These are phyloP conservation scores for Microstegium vimineum DNA, from an alignment of 176 grass and related monocot genomes.

Conservation along the genomic window DNA sequence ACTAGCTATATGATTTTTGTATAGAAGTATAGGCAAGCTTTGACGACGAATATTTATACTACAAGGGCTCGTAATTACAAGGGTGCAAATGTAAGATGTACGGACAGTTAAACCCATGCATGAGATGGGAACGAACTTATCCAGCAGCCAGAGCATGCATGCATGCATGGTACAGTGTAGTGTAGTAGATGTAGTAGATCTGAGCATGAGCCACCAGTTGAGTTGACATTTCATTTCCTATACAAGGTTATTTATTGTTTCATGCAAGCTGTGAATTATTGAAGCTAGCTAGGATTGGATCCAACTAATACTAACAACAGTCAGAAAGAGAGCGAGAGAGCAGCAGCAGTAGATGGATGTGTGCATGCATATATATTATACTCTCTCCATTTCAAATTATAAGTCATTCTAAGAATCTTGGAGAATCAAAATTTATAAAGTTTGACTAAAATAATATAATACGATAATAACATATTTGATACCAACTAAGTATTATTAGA, in stretches of 20 bases:
- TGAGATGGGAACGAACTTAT: neutral
- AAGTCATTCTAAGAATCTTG: too few relatives aligned
- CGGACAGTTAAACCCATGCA: neutral
- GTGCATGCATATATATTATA: too few relatives aligned
- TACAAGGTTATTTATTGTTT: neutral
- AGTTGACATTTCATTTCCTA: conserved; percentile 40
- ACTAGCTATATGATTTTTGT: too few relatives aligned
- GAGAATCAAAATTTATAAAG: too few relatives aligned
- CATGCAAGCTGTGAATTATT: neutral
- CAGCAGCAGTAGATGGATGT: too few relatives aligned
- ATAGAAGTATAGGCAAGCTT: too few relatives aligned
- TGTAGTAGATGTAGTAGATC: neutral
- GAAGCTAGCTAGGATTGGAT: conserved; percentile 7
- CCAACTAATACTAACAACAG: neutral
- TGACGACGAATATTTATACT: neutral
- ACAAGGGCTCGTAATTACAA: neutral
- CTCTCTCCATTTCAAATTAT: too few relatives aligned
- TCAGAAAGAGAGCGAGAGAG: neutral
- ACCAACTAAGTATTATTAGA: too few relatives aligned
- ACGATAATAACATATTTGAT: too few relatives aligned
- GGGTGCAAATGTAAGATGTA: neutral
- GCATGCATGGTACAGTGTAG: too few relatives aligned
- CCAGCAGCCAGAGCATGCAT: neutral
- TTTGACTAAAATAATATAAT: too few relatives aligned
- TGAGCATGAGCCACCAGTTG: neutral